phyloP scores from a whole-genome alignment of 1,139 yeast species.

The Geotrichum cucujoidarum region DNA sequence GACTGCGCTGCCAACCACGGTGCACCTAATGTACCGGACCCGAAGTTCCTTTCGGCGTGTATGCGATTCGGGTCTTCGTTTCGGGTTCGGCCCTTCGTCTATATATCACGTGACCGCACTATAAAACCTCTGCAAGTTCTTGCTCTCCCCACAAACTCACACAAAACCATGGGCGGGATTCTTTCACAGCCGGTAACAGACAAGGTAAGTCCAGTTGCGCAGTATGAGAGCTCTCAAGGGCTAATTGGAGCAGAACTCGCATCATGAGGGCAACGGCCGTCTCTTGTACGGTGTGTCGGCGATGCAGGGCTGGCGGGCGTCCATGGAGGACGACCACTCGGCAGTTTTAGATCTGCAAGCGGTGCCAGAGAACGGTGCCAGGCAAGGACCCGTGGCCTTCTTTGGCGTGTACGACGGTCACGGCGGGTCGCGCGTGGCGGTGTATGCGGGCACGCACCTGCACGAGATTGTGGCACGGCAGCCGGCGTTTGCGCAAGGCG shows the following conservation, averaged over 20 bases:
- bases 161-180: constrained; percentile 73
- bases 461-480: constrained; percentile 66
- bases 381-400: constrained; percentile 60
- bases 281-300: constrained; percentile 81
- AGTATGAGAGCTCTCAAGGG: no score
- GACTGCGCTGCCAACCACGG: no score
- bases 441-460: constrained; percentile 75
- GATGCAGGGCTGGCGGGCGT: constrained; percentile 98
- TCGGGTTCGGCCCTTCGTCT: no score
- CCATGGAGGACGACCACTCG: constrained; percentile 97
- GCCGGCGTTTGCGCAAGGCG: constrained; percentile 49
- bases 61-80: no score
- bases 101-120: no score
- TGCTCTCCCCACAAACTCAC: no score
- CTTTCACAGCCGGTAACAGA: constrained; percentile 67
- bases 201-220: constrained; percentile 43
- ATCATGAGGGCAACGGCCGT: constrained; percentile 59
- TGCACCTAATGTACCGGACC: no score
- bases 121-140: no score
- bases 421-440: constrained; percentile 86
- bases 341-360: constrained; percentile 60
- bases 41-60: no score
- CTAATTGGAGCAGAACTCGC: constrained; percentile 48
- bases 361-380: no score
- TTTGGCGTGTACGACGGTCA: constrained; percentile 97